These are phyloP conservation scores for Coffea humblotiana DNA, from an alignment of 305 asterid species.

Conservation along the genomic window DNA sequence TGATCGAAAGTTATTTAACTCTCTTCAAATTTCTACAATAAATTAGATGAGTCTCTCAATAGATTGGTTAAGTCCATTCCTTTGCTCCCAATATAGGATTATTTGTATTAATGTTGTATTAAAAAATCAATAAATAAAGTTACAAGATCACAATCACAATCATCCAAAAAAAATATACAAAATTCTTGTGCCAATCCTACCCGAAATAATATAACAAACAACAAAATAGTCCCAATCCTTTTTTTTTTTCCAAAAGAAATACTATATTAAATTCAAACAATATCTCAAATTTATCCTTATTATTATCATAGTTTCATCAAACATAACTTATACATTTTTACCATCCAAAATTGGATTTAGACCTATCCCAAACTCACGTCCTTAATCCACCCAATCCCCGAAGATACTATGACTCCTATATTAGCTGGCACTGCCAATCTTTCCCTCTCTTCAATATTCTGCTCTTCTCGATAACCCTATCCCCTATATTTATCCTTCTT, in stretches of 20 bases:
- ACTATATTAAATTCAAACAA: neutral
- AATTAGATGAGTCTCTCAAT: too few species aligned
- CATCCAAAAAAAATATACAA: neutral
- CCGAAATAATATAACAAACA: too few species aligned
- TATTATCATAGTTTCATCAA: neutral
- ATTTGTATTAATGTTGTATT: too few species aligned
- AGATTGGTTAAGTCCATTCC: too few species aligned
- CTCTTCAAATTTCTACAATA: too few species aligned
- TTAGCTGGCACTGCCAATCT: slow-evolving; percentile 49
- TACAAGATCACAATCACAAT: neutral
- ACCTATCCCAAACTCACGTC: slow-evolving; percentile 11
- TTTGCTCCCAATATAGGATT: too few species aligned
- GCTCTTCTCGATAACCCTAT: slow-evolving; percentile 20
- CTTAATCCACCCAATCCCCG: slow-evolving; percentile 28
- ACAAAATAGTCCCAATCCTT: neutral
- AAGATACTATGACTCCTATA: slow-evolving; percentile 20
- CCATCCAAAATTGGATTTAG: neutral
- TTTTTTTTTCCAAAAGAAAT: neutral
- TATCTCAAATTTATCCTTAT: neutral
- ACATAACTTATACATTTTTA: neutral
- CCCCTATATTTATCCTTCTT: slow-evolving; percentile 22
- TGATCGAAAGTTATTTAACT: too few species aligned
- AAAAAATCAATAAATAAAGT: neutral
- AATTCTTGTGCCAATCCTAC: neutral
- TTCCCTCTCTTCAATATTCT: slow-evolving; percentile 26